These are phyloP conservation scores for Casuarina equisetifolia DNA, from an alignment of 306 rosid species.

Conservation along the genomic window DNA sequence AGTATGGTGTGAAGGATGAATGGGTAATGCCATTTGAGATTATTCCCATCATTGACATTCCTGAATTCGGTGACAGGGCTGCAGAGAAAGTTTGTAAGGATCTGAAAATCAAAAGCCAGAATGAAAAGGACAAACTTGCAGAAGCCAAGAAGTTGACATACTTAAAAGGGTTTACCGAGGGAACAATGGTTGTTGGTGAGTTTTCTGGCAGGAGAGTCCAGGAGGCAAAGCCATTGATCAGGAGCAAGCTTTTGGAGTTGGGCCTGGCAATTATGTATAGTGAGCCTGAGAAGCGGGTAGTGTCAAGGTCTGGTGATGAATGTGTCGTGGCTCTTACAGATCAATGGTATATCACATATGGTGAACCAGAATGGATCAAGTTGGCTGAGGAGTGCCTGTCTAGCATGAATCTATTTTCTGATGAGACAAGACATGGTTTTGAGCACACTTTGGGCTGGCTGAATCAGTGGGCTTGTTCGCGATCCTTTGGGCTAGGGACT, in stretches of 20 bases:
- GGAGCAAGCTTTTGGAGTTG: conserved; percentile 70
- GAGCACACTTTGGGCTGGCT: conserved; percentile 90
- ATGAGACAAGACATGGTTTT: conserved; percentile 85
- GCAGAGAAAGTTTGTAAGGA: conserved; percentile 80
- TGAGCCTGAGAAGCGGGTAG: conserved; percentile 87
- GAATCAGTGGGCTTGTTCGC: conserved; percentile 97
- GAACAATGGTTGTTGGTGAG: conserved; percentile 80
- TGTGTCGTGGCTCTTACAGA: conserved; percentile 95
- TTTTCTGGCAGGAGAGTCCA: conserved; percentile 69
- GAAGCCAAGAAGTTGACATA: conserved; percentile 92
- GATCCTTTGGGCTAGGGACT: conserved; percentile 93
- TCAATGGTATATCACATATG: conserved; percentile 93
- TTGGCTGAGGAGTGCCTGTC: conserved; percentile 79
- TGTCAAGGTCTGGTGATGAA: conserved; percentile 89
- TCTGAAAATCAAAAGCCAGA: conserved; percentile 86
- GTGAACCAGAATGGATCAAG: conserved; percentile 80
- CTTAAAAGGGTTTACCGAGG: conserved; percentile 91
- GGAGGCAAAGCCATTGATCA: conserved; percentile 80
- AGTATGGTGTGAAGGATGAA: conserved; percentile 83
- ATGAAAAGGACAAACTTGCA: conserved; percentile 90
- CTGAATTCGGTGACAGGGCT: conserved; percentile 73
- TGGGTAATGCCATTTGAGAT: conserved; percentile 85
- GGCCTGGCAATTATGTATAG: conserved; percentile 78
- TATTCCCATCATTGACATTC: conserved; percentile 82
- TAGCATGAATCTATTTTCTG: conserved; percentile 63